Base-by-base conservation (phyloP, 257 asterid species). In the Przewalskia tangutica region DNA sequence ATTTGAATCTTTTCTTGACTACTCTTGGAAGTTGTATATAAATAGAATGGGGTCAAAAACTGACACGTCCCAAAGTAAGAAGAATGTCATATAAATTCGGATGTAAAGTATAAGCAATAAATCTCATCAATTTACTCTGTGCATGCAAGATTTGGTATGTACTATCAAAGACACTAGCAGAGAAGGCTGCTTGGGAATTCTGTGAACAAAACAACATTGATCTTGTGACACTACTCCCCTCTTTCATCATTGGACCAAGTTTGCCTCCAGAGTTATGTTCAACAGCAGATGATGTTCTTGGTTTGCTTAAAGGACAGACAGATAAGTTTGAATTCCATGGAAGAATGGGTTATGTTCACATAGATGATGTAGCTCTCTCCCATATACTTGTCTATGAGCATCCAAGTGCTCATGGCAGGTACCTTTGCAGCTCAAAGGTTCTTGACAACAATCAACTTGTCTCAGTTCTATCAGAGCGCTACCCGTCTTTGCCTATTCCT, bases 291-390 rank as follows among this genome's bases (percentile, higher is more conserved):
- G 97, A 95, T 80, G 93, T 95, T 70, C 94, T 94, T 13, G 97
- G 95, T 81, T 82, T 95, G 90, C 95, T 95, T 77, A 91, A 71
- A 85, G 98, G 98, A 23, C 95, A 89, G 85, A 91, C 87, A 0
- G 87, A 89, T 17, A 95, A 86, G 82, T 95, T 95, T 46, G 85
- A 90, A 7, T 85, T 89, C 89, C 94, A 94, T 65, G 99, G 99
- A 83, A 88, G 98, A 85, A 95, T 95, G 98, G 97, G 97, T 70
- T 95, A 92, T 68, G 98, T 94, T 38, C 97, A 95, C 83, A 93
- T 95, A 1, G 99, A 95, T 10, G 99, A 95, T 34, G 99, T 95
- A 18, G 98, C 97, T 3, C 44, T 71, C 17, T 84, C 92, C 86
- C 99, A 95, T 79, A 91, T 94, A 82, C 90, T 94, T 27, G 86